Conservation (phyloP, 2,329 filamentous ascomycete species). For the Tolypocladium guangdongense region DNA sequence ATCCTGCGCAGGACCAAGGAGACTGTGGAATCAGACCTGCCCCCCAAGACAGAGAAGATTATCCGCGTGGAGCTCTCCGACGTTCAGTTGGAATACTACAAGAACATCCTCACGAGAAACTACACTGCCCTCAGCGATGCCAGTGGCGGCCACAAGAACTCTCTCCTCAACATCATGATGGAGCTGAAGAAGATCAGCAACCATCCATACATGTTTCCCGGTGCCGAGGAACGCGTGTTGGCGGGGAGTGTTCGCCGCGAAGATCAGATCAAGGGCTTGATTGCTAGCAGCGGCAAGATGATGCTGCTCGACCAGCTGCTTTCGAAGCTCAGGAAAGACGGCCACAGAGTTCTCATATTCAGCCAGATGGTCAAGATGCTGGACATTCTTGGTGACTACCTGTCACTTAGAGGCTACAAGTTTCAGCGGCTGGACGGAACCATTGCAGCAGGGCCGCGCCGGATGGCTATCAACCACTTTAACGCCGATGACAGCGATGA, state of each 20-base stretch:
- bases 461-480: slow-evolving; percentile 95
- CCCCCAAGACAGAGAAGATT: slow-evolving; percentile 97
- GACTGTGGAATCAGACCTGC: slow-evolving; percentile 91
- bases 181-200: slow-evolving; percentile 99
- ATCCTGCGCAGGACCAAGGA: slow-evolving; percentile 95
- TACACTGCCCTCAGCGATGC: slow-evolving; percentile 91
- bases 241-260: slow-evolving; percentile 72
- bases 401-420: slow-evolving; percentile 84
- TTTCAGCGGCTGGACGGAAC: slow-evolving; percentile 94
- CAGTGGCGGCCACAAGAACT: slow-evolving; percentile 84
- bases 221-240: slow-evolving; percentile 81
- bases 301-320: slow-evolving; percentile 96
- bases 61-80: slow-evolving; percentile 96
- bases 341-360: slow-evolving; percentile 93
- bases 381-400: slow-evolving; percentile 89
- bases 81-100: slow-evolving; percentile 95
- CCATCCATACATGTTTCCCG: slow-evolving; percentile 95
- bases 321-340: slow-evolving; percentile 83
- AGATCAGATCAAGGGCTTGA: slow-evolving; percentile 82
- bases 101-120: slow-evolving; percentile 94
- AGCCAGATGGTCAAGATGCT: slow-evolving; percentile 99
- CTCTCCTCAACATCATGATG: slow-evolving; percentile 97
- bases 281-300: slow-evolving; percentile 98
- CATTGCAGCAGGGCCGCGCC: slow-evolving; percentile 75
- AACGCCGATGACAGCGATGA: slow-evolving; percentile 94